phyloP scores from a whole-genome alignment of 305 asterid genomes.

The Fraxinus ornus region DNA sequence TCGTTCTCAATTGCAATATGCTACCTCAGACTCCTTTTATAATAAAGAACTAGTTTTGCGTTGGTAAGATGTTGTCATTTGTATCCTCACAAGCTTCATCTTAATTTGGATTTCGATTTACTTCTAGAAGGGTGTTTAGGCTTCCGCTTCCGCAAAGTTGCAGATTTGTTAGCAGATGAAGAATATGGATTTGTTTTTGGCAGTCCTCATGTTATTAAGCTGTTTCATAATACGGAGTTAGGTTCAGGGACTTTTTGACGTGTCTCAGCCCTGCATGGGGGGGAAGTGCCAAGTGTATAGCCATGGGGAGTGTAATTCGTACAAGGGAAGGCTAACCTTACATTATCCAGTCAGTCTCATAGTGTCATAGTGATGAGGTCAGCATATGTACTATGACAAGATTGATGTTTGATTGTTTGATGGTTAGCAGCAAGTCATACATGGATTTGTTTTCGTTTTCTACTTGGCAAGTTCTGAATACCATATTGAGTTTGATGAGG shows the following conservation, averaged over 20 bases:
- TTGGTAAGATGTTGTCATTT: neutral
- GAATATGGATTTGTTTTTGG: neutral
- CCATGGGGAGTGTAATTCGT: neutral
- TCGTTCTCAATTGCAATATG: neutral
- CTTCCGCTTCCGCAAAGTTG: neutral
- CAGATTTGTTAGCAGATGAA: neutral
- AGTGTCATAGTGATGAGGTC: neutral
- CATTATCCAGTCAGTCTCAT: neutral
- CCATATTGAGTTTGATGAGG: neutral
- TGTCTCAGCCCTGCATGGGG: neutral
- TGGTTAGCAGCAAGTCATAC: neutral
- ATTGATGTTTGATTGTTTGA: neutral
- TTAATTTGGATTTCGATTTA: neutral
- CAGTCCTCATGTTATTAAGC: neutral
- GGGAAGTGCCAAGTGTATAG: neutral
- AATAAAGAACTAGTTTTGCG: neutral
- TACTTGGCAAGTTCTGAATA: neutral
- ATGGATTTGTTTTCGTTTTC: neutral
- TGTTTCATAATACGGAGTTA: neutral
- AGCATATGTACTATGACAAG: neutral
- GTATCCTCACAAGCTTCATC: neutral
- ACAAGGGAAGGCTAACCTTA: neutral
- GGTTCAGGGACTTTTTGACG: neutral
- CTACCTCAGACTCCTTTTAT: neutral
- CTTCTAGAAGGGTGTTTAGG: neutral